Evolutionary conservation across 1,284 basidiomycete species (phyloP), one percentile per base, ranked within the genome.

Genomic region (Lignosus rhinocerotis): DNA sequence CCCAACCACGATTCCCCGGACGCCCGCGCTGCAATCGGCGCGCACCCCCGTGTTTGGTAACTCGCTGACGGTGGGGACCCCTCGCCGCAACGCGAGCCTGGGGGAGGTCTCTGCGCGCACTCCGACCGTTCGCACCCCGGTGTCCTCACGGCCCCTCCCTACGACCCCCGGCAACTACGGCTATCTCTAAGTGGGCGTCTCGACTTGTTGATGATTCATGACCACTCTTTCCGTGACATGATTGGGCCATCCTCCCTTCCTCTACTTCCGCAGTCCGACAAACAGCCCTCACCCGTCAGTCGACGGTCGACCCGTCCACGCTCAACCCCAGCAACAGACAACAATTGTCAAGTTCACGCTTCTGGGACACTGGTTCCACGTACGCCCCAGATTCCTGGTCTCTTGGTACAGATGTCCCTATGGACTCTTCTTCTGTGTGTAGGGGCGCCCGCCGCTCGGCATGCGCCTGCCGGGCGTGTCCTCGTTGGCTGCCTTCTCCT

Each of bases 21-120:
- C 61, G 19, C 58, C 62, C 12, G 53, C 52, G 3, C 25, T 55
- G 12, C 56, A 43, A 17, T 36, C 55, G 30, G 44, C 50, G 33
- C 51, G 62, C 45, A 64, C 62, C 11, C 57, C 62, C 19, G 56
- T 59, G 55, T 64, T 55, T 47, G 60, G 62, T 16, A 43, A 32
- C 42, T 55, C 44, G 43, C 55, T 64, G 17, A 41, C 36, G 38
- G 52, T 49, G 10, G 33, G 34, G 31, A 55, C 55, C 14, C 62
- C 62, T 1, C 50, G 49, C 3, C 59, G 62, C 16, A 53, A 55
- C n/a, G 54, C 56, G 36, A 60, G 56, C 52, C 48, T 60, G 51
- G 50, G 52, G 19, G 54, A 58, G 12, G 62, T 60, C n/a, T 55
- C 55, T 14, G 53, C 51, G 33, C 59, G 56, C 34, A 60, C 56